Evolutionary conservation across 1,284 basidiomycete species (phyloP).

Genomic region (Singerocomus rubriflavus): DNA sequence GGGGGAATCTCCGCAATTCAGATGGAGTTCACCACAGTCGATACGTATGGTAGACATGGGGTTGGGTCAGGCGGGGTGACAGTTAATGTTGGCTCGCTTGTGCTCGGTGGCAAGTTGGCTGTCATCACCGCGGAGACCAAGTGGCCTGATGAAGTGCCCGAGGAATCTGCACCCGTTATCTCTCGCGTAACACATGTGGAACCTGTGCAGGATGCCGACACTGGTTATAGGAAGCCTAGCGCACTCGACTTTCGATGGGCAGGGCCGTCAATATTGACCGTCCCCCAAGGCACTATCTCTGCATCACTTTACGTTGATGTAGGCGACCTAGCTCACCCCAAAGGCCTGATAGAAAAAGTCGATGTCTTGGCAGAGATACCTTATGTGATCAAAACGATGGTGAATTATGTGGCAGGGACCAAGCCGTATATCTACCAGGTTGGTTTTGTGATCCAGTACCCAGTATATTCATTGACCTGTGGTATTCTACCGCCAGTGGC

Average conservation of each 20-base stretch:
- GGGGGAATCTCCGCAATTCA: constrained; percentile 85
- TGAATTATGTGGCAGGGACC: constrained; percentile 88
- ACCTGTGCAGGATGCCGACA: constrained; percentile 63
- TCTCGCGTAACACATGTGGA: constrained; percentile 73
- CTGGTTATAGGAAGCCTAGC: constrained; percentile 78
- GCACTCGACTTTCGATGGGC: constrained; percentile 79
- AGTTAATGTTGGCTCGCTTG: constrained; percentile 84
- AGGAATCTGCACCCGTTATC: constrained; percentile 46
- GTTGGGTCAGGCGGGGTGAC: constrained; percentile 74
- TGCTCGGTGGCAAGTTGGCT: constrained; percentile 74
- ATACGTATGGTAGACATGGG: constrained; percentile 72
- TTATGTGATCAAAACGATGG: constrained; percentile 82
- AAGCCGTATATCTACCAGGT: constrained; percentile 95
- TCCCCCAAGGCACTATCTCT: constrained; percentile 52
- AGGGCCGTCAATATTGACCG: constrained; percentile 57
- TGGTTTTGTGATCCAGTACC: not conserved
- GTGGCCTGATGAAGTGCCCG: constrained; percentile 57
- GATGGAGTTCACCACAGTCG: constrained; percentile 95
- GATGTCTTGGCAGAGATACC: constrained; percentile 97
- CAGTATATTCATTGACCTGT: not conserved
- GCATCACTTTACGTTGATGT: constrained; percentile 57
- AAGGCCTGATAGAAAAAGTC: constrained; percentile 93
- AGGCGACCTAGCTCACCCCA: constrained; percentile 51
- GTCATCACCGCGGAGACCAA: constrained; percentile 71
- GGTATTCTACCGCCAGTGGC: constrained; percentile 56